Percentiles rank a stretch among this genome's conserved stretches.
These are phyloP conservation scores for Barbarea vulgaris DNA, from an alignment of 345 rosid species.

Conservation along the genomic window DNA sequence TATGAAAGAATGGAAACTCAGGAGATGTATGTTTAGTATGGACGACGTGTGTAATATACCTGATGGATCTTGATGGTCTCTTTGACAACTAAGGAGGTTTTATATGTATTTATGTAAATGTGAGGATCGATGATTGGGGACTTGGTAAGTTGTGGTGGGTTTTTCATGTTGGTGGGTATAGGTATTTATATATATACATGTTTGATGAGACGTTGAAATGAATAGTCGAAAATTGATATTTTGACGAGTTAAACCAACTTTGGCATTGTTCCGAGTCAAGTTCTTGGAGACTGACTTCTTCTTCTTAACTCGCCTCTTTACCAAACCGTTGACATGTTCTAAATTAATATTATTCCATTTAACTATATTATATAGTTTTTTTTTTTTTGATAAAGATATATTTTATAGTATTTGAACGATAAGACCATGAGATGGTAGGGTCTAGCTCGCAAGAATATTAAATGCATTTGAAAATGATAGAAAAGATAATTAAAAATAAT, in stretches of 20 bases:
- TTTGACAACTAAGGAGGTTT: neutral
- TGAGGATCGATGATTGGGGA: constrained; percentile 3
- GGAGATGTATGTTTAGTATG: constrained; percentile 2
- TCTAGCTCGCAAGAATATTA: constrained; percentile 31
- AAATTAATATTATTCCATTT: constrained; percentile 5
- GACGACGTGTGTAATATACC: constrained; percentile 17
- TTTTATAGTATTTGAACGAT: constrained; percentile 18
- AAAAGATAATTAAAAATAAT: neutral
- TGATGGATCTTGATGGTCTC: constrained; percentile 33
- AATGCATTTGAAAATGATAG: constrained; percentile 24
- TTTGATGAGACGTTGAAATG: constrained; percentile 37
- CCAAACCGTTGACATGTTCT: constrained; percentile 42
- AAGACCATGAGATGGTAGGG: constrained; percentile 36
- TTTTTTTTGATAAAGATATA: neutral
- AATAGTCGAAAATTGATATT: constrained; percentile 19
- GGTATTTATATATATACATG: constrained; percentile 32
- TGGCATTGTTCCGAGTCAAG: constrained; percentile 37
- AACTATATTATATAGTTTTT: neutral
- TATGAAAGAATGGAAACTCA: neutral
- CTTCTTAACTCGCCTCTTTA: constrained; percentile 23
- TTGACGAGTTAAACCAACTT: constrained; percentile 23
- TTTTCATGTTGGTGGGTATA: constrained; percentile 29
- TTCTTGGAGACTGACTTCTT: constrained; percentile 36
- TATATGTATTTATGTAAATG: constrained; percentile 19
- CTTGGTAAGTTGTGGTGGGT: constrained; percentile 27